These are phyloP conservation scores for Ophiocordyceps unilateralis DNA, from an alignment of 2,329 filamentous ascomycete species.

Conservation along the genomic window DNA sequence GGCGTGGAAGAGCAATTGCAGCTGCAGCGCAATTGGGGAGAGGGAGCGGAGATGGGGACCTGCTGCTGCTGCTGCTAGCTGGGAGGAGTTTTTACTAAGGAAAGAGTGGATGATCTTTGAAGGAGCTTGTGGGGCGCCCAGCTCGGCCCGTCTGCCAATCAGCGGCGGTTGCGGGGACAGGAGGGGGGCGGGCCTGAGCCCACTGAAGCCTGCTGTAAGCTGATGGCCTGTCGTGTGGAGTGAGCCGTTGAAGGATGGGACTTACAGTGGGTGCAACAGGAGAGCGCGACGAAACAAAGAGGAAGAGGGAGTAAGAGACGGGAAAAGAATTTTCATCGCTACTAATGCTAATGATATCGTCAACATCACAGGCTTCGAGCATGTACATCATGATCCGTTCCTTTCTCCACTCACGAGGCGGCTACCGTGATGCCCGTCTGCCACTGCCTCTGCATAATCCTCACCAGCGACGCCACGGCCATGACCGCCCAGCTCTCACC, in stretches of 20 bases:
- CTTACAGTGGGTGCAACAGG: no score
- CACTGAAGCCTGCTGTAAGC: no score
- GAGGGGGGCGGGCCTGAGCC: no score
- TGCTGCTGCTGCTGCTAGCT: conserved; percentile 30
- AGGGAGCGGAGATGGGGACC: conserved; percentile 36
- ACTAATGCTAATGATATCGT: neutral
- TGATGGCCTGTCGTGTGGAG: no score
- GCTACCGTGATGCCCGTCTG: neutral
- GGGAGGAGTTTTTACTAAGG: conserved; percentile 28
- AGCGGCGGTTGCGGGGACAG: conserved; percentile 3
- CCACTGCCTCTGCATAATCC: conserved; percentile 3
- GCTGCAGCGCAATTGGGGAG: conserved; percentile 39
- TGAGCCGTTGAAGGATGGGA: no score
- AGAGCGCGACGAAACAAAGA: no score
- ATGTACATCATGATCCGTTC: neutral
- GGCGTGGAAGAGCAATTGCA: conserved; percentile 43
- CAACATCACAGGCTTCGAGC: no score
- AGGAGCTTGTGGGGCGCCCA: conserved; percentile 20
- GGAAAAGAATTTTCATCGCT: no score
- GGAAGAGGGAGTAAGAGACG: no score
- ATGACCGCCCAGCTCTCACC: conserved; percentile 25
- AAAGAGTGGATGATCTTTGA: conserved; percentile 24
- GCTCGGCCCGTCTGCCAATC: conserved; percentile 17
- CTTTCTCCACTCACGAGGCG: neutral
- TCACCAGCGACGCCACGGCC: conserved; percentile 18